Evolutionary conservation across 257 asterid species (phyloP).

Genomic region (Leonotis leonurus): DNA sequence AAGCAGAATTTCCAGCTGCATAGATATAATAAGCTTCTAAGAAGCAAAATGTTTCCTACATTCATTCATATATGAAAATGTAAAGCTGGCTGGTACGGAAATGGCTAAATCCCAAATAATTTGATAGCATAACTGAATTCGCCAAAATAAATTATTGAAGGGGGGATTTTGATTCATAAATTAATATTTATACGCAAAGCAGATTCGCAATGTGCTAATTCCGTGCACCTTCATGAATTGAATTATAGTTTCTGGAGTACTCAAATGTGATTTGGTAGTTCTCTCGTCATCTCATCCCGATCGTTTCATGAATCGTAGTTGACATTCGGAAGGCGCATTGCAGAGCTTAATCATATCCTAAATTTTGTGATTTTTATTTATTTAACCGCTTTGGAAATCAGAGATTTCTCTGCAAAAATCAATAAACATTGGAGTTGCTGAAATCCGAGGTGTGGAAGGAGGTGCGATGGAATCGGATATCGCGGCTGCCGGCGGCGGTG

Average conservation of each 20-base stretch:
- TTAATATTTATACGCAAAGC: background rate
- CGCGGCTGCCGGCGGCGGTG: constrained; percentile 14
- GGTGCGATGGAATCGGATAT: constrained; percentile 21
- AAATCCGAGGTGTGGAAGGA: background rate
- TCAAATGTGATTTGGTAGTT: no score
- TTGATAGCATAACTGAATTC: background rate
- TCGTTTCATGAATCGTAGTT: background rate
- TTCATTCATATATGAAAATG: background rate
- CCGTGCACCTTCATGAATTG: background rate
- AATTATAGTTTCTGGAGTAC: background rate
- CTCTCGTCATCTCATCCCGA: no score
- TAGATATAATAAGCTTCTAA: no score
- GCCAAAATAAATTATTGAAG: background rate
- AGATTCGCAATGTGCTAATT: background rate
- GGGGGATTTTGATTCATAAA: background rate
- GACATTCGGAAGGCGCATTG: no score
- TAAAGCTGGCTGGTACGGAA: no score
- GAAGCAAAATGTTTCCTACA: background rate
- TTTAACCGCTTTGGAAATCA: no score
- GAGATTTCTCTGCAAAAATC: background rate
- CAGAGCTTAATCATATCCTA: no score
- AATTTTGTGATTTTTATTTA: background rate
- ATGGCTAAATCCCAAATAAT: background rate
- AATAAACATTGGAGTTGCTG: background rate
- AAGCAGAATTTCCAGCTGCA: no score